Base-by-base conservation (phyloP, 495 filamentous ascomycete genomes). In the Apiosordaria backusii region DNA sequence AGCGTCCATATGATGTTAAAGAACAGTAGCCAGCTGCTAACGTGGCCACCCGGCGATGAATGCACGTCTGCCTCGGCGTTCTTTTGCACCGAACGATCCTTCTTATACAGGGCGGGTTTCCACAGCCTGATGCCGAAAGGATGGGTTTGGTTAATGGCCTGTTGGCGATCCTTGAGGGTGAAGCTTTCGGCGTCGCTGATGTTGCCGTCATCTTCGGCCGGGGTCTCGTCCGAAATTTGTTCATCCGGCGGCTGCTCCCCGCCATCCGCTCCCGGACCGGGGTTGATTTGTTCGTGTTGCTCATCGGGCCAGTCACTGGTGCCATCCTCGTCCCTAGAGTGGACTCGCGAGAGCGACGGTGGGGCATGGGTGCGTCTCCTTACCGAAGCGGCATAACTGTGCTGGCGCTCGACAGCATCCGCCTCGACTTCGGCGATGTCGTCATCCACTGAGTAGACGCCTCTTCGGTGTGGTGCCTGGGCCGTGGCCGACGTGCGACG, bases 31-130 rank as follows among this genome's bases (percentile, higher is more conserved):
- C 92, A 88, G 60, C 80, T 85, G 72, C 88, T 94, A 64, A 98
- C 93, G 68, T 88, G 86, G 18, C 92, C 92, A 6, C 96, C 96
- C 3, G 95, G 95, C 4, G 92, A 89, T 15, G 92, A 97, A 79
- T 99, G 95, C 66, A 99, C 98, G 79, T 99, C 95, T 6, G 90
- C 93, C 77, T 99, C 95, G 4, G 94, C 95, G 45, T 88, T 96
- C 80, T 95, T 94, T 71, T 97, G 92, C 18, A 99, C 95, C 7
- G 96, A 98, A 65, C 95, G 87, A 70, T 88, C 88, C 75, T 99
- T 99, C 82, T 98, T 98, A 84, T 99, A 99, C 50, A 99, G 75
- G 0, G 95, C 95, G 21, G 95, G 95, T 77, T 99, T 99, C 95
- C 95, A 99, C 35, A 99, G 90, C 67, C 95, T 89, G 73, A 99